A percentile compares a stretch with the other conserved stretches of the same genome.
Evolutionary conservation across 2,329 filamentous ascomycete genomes (phyloP).

Genomic region (Aspergillus intermedius): DNA sequence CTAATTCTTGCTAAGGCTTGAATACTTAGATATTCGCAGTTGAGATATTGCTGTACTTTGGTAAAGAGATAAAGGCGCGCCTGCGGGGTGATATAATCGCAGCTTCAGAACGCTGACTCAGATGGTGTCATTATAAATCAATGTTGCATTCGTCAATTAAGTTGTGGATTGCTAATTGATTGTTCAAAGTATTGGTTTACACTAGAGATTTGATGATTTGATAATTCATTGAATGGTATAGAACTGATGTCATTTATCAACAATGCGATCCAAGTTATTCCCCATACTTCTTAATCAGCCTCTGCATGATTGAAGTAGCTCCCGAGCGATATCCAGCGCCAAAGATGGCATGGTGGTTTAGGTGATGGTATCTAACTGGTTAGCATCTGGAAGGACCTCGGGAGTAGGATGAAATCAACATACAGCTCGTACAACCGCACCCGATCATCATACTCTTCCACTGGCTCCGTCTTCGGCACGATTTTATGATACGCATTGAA

Average conservation of each 20-base stretch:
- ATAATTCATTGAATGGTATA: too few relatives aligned
- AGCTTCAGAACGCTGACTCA: too few relatives aligned
- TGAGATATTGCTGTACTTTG: too few relatives aligned
- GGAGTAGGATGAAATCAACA: slow-evolving; percentile 32
- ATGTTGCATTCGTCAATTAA: too few relatives aligned
- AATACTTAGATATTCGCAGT: too few relatives aligned
- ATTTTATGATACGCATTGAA: slow-evolving; percentile 69
- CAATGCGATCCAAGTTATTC: slow-evolving; percentile 3
- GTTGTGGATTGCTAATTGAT: too few relatives aligned
- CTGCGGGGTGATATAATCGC: too few relatives aligned
- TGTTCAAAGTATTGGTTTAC: too few relatives aligned
- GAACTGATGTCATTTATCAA: not conserved
- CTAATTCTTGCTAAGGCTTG: too few relatives aligned
- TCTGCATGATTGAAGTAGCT: slow-evolving; percentile 73
- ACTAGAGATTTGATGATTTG: too few relatives aligned
- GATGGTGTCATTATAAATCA: too few relatives aligned
- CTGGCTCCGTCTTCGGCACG: slow-evolving; percentile 73
- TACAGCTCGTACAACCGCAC: slow-evolving; percentile 74
- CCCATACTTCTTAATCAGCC: slow-evolving; percentile 65
- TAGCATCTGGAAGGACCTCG: slow-evolving; percentile 3
- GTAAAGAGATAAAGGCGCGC: too few relatives aligned
- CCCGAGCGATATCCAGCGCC: slow-evolving; percentile 70
- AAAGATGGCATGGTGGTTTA: slow-evolving; percentile 84
- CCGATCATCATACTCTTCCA: slow-evolving; percentile 77
- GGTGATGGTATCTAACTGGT: slow-evolving; percentile 66